Evolutionary conservation across 176 grass and related monocot species (phyloP).

Genomic region (Miscanthus lutarioriparius): DNA sequence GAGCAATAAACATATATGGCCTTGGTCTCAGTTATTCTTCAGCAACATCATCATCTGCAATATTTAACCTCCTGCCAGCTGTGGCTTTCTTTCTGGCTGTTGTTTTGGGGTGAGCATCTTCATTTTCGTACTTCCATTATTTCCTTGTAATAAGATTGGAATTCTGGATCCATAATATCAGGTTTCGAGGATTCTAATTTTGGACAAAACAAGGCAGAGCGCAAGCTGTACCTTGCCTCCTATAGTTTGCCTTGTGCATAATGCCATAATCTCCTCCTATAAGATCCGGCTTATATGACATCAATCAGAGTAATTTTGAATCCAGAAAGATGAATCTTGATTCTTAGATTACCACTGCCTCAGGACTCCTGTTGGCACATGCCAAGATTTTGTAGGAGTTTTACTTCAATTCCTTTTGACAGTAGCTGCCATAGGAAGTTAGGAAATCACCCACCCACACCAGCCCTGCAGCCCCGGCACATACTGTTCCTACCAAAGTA

Average conservation of each 20-base stretch:
- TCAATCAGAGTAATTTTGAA: neutral
- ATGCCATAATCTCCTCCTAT: neutral
- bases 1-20: slow-evolving; percentile 34
- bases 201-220: neutral
- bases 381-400: neutral
- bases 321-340: neutral
- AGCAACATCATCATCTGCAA: slow-evolving; percentile 39
- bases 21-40: slow-evolving; percentile 49
- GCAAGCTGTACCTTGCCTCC: neutral
- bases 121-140: neutral
- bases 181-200: neutral
- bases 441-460: too few species aligned
- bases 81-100: slow-evolving; percentile 46
- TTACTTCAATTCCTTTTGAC: neutral
- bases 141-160: neutral
- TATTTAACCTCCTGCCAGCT: slow-evolving; percentile 35
- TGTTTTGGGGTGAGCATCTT: slow-evolving; percentile 11
- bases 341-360: neutral
- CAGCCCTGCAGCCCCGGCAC: too few species aligned
- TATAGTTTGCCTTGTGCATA: neutral
- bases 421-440: too few species aligned
- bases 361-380: neutral
- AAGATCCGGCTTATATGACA: neutral
- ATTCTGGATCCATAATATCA: neutral
- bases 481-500: too few species aligned